A percentile compares a stretch with the other conserved stretches of the same genome.
phyloP scores from a whole-genome alignment of 352 stramenopile species.

The Pythium dissotocum region DNA sequence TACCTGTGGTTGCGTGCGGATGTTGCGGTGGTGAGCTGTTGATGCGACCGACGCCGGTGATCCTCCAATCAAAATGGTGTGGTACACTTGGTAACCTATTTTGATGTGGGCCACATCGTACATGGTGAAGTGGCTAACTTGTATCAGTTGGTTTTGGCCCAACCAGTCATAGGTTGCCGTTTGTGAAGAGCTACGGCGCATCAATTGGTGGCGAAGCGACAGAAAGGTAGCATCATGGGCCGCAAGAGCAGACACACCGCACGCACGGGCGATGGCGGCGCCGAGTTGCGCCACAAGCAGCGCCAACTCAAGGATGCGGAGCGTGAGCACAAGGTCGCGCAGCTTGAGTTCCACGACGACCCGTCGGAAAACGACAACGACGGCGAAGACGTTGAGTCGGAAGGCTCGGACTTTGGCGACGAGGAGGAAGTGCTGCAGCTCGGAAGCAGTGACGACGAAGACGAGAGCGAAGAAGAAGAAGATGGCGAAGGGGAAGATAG shows the following conservation, averaged over 20 bases:
- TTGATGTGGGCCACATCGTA: conserved; percentile 21
- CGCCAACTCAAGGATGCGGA: conserved; percentile 61
- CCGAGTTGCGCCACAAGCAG: conserved; percentile 69
- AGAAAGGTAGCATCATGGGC: conserved; percentile 48
- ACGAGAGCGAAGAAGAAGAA: conserved; percentile 47
- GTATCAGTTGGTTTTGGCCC: conserved; percentile 24
- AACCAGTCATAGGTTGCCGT: conserved; percentile 33
- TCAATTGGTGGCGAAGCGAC: conserved; percentile 21
- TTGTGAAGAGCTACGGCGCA: conserved; percentile 25
- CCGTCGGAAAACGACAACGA: conserved; percentile 75
- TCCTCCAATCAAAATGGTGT: conserved; percentile 10
- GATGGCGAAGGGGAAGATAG: conserved; percentile 35
- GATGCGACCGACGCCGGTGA: conserved; percentile 9
- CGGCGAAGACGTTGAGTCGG: conserved; percentile 54
- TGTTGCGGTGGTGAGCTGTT: background rate
- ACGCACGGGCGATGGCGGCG: conserved; percentile 77
- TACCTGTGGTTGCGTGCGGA: background rate
- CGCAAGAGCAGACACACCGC: conserved; percentile 66
- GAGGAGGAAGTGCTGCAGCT: conserved; percentile 76
- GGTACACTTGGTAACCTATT: conserved; percentile 5
- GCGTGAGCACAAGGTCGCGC: conserved; percentile 55
- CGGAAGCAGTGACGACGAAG: conserved; percentile 40
- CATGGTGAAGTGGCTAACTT: background rate
- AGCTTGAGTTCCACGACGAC: conserved; percentile 87
- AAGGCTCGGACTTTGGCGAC: conserved; percentile 56